These are phyloP conservation scores for Colletotrichum cordylinicola DNA, from an alignment of 2,329 filamentous ascomycete genomes.

Conservation along the genomic window DNA sequence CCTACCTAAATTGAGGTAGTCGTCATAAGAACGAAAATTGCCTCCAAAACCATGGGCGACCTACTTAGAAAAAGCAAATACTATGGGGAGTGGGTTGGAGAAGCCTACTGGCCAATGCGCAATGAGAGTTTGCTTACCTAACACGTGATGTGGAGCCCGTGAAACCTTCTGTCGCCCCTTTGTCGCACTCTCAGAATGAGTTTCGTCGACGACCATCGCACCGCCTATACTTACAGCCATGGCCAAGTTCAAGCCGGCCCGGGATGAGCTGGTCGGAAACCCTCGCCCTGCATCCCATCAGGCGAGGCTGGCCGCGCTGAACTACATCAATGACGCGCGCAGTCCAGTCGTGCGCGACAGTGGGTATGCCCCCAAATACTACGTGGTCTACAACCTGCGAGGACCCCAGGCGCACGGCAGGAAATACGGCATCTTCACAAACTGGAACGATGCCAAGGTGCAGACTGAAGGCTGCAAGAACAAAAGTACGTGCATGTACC, in stretches of 20 bases:
- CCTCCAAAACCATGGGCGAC: background rate
- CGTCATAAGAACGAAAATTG: background rate
- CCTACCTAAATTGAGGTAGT: no score
- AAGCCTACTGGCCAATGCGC: background rate
- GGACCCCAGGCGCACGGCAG: background rate
- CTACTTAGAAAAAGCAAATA: background rate
- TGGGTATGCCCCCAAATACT: background rate
- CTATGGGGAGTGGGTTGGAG: background rate
- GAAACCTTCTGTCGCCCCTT: background rate
- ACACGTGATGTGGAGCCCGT: rapidly evolving
- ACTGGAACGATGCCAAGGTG: background rate
- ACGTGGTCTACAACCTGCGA: background rate
- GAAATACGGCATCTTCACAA: background rate
- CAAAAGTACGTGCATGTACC: background rate
- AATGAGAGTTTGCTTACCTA: rapidly evolving
- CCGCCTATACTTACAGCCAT: background rate
- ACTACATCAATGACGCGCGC: background rate
- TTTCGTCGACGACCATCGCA: background rate
- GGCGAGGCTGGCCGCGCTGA: background rate
- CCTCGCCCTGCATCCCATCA: background rate
- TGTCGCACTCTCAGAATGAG: background rate
- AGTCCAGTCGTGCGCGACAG: background rate
- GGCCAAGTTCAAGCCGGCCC: background rate
- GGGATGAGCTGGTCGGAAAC: background rate
- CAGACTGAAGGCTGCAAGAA: background rate